Base-by-base conservation (phyloP, 306 rosid genomes). In the Trifolium fragiferum region DNA sequence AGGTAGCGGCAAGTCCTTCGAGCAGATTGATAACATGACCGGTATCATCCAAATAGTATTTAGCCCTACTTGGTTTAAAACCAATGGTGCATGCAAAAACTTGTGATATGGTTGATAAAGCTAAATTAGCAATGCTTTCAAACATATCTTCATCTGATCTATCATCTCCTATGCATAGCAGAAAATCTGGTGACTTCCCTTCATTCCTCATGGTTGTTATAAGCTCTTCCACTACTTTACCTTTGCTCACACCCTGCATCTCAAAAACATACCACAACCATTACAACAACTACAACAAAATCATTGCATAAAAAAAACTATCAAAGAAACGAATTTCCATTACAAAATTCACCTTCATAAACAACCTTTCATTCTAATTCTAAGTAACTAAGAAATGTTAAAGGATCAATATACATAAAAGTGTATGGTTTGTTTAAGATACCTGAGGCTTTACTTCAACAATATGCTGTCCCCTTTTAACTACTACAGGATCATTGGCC, bases 401-500 rank as follows among this genome's bases (percentile, higher is more conserved):
- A 57, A 57, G 20, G 35, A 3, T 49, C 19, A 15, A 49, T 49
- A n/a, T n/a, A 5, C 8, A 57, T 27, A 14, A 14, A 27, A 27
- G 20, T 12, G 47, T n/a, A n/a, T 16, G 8, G 68, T 35, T 62
- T 33, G 11, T 62, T 4, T 63, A 12, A 23, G 30, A 65, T 66
- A 88, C 96, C 96, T 86, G 96, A 32, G 91, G 96, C 75, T 90
- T 88, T 18, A 90, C 91, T 86, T 90, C 96, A 43, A 90, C 90
- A 5, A 90, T 90, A 67, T 84, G 84, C 9, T 86, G 89, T 38
- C 96, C 96, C 68, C 90, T 79, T 76, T 76, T 86, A n/a, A 90
- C 96, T 8, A 80, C 88, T 3, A 90, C 93, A 12, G 96, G 93
- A 75, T 90, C 93, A 44, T 90, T 88, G 20, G 93, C 84, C 41